Evolutionary conservation across 225 moss, liverwort and hornwort genomes (phyloP).

Genomic region (Physcomitrium patens): DNA sequence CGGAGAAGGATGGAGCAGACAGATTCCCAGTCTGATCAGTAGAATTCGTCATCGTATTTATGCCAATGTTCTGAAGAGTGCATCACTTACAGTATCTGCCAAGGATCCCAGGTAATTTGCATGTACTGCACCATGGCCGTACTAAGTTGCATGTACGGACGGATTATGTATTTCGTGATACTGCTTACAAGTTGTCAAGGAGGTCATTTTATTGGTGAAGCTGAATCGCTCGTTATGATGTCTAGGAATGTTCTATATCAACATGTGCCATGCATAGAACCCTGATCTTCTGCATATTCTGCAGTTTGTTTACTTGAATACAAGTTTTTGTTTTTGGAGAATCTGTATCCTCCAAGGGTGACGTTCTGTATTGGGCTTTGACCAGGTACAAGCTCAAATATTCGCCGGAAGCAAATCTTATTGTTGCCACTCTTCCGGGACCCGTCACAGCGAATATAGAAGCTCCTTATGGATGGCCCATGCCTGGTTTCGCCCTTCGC

Average conservation of each 20-base stretch:
- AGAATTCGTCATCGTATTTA: conserved; percentile 37
- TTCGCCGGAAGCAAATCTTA: conserved; percentile 36
- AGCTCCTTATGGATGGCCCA: conserved; percentile 40
- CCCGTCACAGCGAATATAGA: conserved; percentile 30
- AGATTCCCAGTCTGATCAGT: conserved; percentile 28
- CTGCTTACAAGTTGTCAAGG: no score
- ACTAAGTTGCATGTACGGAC: conserved; percentile 4
- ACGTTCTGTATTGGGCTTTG: conserved; percentile 15
- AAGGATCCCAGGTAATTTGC: conserved; percentile 35
- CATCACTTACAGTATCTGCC: conserved; percentile 27
- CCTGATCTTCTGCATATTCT: neutral
- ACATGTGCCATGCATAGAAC: no score
- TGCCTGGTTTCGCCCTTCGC: conserved; percentile 32
- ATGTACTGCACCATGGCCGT: no score
- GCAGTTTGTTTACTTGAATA: neutral
- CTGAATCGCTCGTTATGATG: neutral
- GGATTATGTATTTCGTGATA: neutral
- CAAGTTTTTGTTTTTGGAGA: conserved; percentile 1
- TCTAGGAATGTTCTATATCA: no score
- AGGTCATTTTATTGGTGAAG: neutral
- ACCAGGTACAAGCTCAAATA: conserved; percentile 36
- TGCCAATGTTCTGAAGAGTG: conserved; percentile 25
- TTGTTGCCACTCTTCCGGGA: conserved; percentile 36
- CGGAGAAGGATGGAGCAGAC: conserved; percentile 45
- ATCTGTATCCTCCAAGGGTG: neutral